Base-by-base conservation (phyloP, 2,329 filamentous ascomycete genomes). In the Reticulascus tulasneorum region DNA sequence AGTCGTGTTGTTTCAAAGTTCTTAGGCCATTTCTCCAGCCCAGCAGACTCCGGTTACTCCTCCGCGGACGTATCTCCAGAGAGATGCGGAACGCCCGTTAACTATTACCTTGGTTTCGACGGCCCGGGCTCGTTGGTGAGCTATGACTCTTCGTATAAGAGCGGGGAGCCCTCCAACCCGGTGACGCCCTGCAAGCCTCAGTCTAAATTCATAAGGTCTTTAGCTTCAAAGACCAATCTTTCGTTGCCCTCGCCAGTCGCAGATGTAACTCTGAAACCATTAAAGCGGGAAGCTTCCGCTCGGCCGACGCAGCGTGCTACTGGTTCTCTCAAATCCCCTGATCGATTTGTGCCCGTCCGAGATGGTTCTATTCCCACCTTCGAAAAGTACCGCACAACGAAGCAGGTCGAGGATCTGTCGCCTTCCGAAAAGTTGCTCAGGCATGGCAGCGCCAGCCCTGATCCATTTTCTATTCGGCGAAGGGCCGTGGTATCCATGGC, bases 331-430 rank as follows among this genome's bases (percentile, higher is more conserved):
- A 19, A 29, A 15, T 19, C 20, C 21, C 56, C 64, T 4, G 73
- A 79, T 45, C 68, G 75, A 29, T 79, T 76, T 45, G 59, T 79
- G 5, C 69, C 74, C 10, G 53, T 53, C 8, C 59, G 71, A 40
- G 56, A 66, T 23, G 42, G 48, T 11, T 40, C 44, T 1, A 53
- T 58, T 13, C 52, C 64, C 8, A 36, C 53, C 3, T 52, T 57
- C 3, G 67, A 77, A 34, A 67, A 63, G 32, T 73, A 70, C 41
- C 64, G 60, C 30, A 66, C 66, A 9, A 66, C 59, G 18, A 74
- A 69, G 50, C 50, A 57, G 9, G 46, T 60, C 2, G 51, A 64
- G 13, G 56, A 66, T 18, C 53, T 77, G 25, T 67, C 68, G 0
- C 39, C 55, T 2, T 46, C 54, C 1, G 73, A 78, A 46, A 66